Conservation (phyloP, 192 early-diverging fungal species). For the Phlyctochytrium arcticum region DNA sequence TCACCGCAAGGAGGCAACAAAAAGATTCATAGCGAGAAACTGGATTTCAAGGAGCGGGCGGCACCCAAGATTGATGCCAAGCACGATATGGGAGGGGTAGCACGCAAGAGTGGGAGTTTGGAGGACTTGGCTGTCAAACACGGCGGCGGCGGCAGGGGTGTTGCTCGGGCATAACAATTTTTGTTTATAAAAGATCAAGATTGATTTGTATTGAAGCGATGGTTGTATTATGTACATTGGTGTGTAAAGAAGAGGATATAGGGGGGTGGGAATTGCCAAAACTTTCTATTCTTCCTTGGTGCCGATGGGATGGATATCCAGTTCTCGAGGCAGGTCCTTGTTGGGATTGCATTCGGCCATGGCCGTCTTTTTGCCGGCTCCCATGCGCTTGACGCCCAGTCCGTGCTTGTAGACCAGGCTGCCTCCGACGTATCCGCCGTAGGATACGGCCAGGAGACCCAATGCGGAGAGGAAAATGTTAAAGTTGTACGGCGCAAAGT, state of each 20-base stretch:
- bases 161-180: no score
- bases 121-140: no score
- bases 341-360: neutral
- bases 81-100: no score
- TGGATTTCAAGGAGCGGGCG: neutral
- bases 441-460: neutral
- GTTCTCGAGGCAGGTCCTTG: neutral
- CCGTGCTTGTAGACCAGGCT: constrained; percentile 15
- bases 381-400: constrained; percentile 18
- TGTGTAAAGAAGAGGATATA: no score
- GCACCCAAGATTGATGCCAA: constrained; percentile 3
- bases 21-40: neutral
- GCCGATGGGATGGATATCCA: neutral
- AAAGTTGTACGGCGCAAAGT: constrained; percentile 16
- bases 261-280: neutral
- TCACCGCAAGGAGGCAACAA: constrained; percentile 1
- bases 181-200: no score
- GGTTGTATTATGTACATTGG: no score
- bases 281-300: no score
- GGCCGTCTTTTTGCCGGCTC: neutral
- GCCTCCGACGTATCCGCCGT: constrained; percentile 12
- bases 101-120: no score
- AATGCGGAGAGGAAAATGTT: constrained; percentile 15
- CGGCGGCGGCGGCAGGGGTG: no score
- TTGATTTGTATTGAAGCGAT: no score